A percentile compares a stretch with the other conserved stretches of the same genome.
phyloP scores from a whole-genome alignment of 768 basidiomycete genomes.

The Calocybe cyanea region DNA sequence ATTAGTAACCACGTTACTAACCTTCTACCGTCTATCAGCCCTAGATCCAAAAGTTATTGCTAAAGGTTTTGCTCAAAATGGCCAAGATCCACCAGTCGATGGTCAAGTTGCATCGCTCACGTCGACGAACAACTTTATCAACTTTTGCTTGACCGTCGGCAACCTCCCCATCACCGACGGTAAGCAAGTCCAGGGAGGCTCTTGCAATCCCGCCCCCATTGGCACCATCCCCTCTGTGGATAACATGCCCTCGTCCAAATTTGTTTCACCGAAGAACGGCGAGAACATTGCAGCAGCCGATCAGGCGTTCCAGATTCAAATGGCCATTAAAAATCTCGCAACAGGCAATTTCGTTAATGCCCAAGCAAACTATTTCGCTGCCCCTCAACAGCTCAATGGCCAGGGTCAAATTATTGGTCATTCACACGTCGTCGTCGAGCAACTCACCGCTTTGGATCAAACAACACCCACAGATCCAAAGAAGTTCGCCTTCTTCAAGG shows the following conservation, averaged over 20 bases:
- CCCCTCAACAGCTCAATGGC: slow-evolving; percentile 45
- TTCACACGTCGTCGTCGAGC: slow-evolving; percentile 52
- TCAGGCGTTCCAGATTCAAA: slow-evolving; percentile 40
- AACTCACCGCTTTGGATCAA: slow-evolving; percentile 33
- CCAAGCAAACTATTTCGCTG: slow-evolving; percentile 43
- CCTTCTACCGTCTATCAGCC: slow-evolving; percentile 26
- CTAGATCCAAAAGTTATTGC: slow-evolving; percentile 52
- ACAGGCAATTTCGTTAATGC: slow-evolving; percentile 52
- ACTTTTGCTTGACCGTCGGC: slow-evolving; percentile 41
- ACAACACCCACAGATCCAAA: slow-evolving; percentile 42
- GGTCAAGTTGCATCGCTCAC: slow-evolving; percentile 48
- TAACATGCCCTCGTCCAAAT: slow-evolving; percentile 43
- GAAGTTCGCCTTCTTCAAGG: slow-evolving; percentile 52
- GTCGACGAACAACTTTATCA: slow-evolving; percentile 59
- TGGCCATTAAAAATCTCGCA: slow-evolving; percentile 36
- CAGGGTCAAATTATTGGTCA: slow-evolving; percentile 47
- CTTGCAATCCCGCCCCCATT: slow-evolving; percentile 55
- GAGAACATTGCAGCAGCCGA: slow-evolving; percentile 36
- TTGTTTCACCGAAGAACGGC: slow-evolving; percentile 37
- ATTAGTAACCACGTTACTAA: background rate
- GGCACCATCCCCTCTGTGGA: slow-evolving; percentile 42
- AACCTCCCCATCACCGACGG: slow-evolving; percentile 50
- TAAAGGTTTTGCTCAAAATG: slow-evolving; percentile 45
- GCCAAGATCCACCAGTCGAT: slow-evolving; percentile 36
- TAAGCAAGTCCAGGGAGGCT: slow-evolving; percentile 42